Base-by-base conservation (phyloP, 495 filamentous ascomycete genomes). In the Penicillium pancosmium region DNA sequence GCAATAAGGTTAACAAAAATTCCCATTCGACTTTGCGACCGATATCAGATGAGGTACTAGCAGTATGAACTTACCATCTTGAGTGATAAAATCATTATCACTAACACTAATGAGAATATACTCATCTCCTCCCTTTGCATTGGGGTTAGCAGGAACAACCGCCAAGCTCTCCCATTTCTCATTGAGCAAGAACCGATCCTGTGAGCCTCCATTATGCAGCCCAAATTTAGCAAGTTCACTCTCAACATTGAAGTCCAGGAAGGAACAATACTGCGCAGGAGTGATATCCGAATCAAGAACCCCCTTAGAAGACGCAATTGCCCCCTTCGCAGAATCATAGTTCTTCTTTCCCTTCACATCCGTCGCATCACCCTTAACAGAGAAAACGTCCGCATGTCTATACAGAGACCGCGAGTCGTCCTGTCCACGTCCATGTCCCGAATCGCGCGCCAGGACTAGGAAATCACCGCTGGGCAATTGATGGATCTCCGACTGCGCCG, bases 161-260 rank as follows among this genome's bases (percentile, higher is more conserved):
- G 84, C 82, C 27, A 94, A 66, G 36, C 81, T 80, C 76, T 94
- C 90, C 91, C 90, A 94, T 68, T 93, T 94, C 78, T 93, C 90
- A 68, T 93, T 90, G 62, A 91, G 69, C 25, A 91, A 68, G 2
- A 65, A 59, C 9, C 62, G 56, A 65, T 88, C 80, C 63, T 84
- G 78, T 1, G 67, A 69, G 0, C 84, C 86, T 2, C 89, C 88
- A 62, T 92, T 91, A 60, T 89, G 86, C 11, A 91, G 62, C 0
- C 84, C 82, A 64, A 92, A 93, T 43, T 83, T 82, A 40, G 78
- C 81, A 23, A 93, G 76, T 74, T 93, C 78, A 12, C 72, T 60
- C 54, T 90, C 87, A 47, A 88, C 74, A 72, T 93, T 94, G 63
- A 82, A 90, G 69, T 92, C 87, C 36, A 93, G 59, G 69, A 88